Conservation (phyloP, 441 rosid species). For the Mallotus repandus region DNA sequence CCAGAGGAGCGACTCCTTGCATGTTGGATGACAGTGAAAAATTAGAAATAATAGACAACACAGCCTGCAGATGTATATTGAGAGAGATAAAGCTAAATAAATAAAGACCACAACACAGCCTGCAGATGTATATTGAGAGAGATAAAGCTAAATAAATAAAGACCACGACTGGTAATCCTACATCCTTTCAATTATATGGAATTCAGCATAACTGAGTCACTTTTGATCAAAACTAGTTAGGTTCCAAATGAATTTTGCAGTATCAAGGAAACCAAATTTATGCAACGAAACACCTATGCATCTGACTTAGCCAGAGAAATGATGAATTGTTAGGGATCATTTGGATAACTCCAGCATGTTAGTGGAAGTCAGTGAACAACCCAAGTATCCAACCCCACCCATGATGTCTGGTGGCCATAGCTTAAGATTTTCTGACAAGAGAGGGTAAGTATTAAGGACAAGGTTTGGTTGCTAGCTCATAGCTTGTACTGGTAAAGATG, state of each 20-base stretch:
- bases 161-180: background rate
- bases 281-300: background rate
- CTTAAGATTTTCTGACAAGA: background rate
- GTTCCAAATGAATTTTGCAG: background rate
- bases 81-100: no score
- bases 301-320: background rate
- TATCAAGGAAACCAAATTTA: background rate
- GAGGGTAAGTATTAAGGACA: no score
- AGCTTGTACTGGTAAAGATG: background rate
- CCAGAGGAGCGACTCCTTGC: background rate
- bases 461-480: background rate
- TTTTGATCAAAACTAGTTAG: background rate
- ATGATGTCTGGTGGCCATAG: background rate
- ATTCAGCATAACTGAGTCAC: background rate
- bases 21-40: constrained; percentile 1
- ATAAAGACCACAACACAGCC: background rate
- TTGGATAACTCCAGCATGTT: background rate
- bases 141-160: background rate
- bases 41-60: background rate
- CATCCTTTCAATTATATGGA: background rate
- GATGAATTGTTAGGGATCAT: background rate
- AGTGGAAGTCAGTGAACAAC: background rate
- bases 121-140: no score
- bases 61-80: background rate
- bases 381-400: background rate